Conservation (phyloP, 257 asterid genomes). For the Solanum clarkiae region DNA sequence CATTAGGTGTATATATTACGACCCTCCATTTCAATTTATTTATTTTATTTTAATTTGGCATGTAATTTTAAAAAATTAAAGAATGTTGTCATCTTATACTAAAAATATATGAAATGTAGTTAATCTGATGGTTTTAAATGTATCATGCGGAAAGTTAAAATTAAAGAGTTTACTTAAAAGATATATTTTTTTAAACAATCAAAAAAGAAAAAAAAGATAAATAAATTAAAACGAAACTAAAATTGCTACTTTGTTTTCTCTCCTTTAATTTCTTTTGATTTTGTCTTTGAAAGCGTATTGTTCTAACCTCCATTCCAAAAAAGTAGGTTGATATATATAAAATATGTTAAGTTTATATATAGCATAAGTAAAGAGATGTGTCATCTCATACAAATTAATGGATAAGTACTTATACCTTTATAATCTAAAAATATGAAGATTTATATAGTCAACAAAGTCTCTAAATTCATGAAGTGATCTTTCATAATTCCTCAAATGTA, state of each 20-base stretch:
- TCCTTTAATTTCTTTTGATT: not conserved
- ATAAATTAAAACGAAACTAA: too few relatives aligned
- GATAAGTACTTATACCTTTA: not conserved
- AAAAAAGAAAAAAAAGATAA: too few relatives aligned
- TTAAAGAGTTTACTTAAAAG: too few relatives aligned
- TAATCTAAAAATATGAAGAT: not conserved
- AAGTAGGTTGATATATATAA: not conserved
- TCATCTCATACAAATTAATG: not conserved
- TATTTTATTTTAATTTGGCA: not conserved
- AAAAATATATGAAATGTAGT: too few relatives aligned
- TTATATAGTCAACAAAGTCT: not conserved
- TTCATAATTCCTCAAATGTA: too few relatives aligned
- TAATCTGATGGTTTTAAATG: too few relatives aligned
- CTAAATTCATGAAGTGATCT: too few relatives aligned
- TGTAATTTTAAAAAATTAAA: too few relatives aligned
- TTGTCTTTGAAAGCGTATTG: not conserved
- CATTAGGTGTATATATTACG: not conserved
- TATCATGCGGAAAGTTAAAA: too few relatives aligned
- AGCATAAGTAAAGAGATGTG: not conserved
- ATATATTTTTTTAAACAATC: too few relatives aligned
- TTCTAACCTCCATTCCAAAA: not conserved
- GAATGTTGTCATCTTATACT: too few relatives aligned
- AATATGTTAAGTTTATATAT: not conserved
- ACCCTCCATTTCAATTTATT: not conserved
- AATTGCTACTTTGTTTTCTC: not conserved